Evolutionary conservation across 352 stramenopile species (phyloP), one percentile per base, ranked within the genome.

Genomic region (Globisporangium recalcitrans): DNA sequence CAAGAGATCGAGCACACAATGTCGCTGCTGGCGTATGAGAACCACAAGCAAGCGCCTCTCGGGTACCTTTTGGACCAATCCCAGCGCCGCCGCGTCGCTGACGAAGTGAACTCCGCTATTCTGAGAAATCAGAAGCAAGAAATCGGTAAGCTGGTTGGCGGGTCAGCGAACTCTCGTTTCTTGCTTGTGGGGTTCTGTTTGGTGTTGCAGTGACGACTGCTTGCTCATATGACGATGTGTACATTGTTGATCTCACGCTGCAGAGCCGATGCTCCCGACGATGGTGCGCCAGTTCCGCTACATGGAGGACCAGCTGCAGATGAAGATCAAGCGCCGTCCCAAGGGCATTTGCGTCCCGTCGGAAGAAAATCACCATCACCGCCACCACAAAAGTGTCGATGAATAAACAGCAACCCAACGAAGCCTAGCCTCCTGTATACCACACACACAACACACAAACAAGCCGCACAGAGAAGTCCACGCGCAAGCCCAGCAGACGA

Each of bases 1-100:
- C 80, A 87, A 27, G 80, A 92, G 36, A 90, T 92, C 48, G 82
- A 92, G 62, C 75, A 82, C 29, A 86, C 82, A 10, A 92, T 90
- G 80, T 78, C 80, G 31, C 65, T 92, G 7, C 71, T 92, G 21
- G 82, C 80, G n/a, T 92, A 90, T 36, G 80, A 88, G 56, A 79
- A 88, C 60, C 82, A 82, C 19, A 68, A 65, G 3, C 65, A 85
- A 27, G 87, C 82, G 3, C 80, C 80, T 0, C 65, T 89, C 40
- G 71, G 73, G 0, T 77, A 85, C 55, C 52, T 92, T 8, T 62
- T 92, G 4, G 75, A 87, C 49, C 78, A 88, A 57, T 57, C 68
- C 9, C 80, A 92, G 63, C 78, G 82, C 22, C 77, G 79, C 4
- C 80, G 77, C 10, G 78, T 92, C 21, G 82, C 82, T 1, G 74